phyloP scores from a whole-genome alignment of 441 rosid species.

The Gossypium schwendimanii region DNA sequence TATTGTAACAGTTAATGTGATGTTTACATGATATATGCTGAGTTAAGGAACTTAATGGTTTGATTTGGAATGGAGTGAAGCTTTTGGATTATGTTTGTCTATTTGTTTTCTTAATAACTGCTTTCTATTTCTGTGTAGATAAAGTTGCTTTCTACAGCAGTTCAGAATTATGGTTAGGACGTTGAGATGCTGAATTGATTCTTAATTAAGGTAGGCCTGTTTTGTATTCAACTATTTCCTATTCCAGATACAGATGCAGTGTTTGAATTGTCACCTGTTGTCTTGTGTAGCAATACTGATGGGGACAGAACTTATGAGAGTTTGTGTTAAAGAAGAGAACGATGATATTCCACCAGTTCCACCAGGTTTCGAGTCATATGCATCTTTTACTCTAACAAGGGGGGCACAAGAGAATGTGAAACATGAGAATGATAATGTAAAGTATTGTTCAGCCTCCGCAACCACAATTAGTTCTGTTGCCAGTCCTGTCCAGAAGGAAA shows the following conservation, averaged over 20 bases:
- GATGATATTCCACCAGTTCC: slow-evolving; percentile 86
- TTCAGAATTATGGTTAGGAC: not conserved
- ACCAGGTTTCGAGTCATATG: slow-evolving; percentile 89
- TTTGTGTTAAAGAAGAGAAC: slow-evolving; percentile 72
- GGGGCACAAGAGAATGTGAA: slow-evolving; percentile 35
- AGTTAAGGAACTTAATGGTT: not conserved
- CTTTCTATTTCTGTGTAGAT: slow-evolving; percentile 6
- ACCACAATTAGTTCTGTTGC: slow-evolving; percentile 35
- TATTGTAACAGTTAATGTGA: not conserved
- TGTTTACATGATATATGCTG: not conserved
- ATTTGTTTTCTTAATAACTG: not conserved
- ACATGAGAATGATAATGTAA: slow-evolving; percentile 26
- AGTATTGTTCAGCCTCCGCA: slow-evolving; percentile 32
- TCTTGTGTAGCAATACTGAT: slow-evolving; percentile 38
- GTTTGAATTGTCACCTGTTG: not conserved
- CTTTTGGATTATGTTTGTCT: not conserved
- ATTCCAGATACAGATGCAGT: not conserved
- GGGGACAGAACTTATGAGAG: slow-evolving; percentile 90
- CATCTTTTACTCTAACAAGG: slow-evolving; percentile 58
- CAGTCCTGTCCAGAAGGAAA: slow-evolving; percentile 39
- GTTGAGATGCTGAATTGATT: slow-evolving; percentile 9
- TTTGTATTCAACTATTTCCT: not conserved
- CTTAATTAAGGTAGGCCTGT: slow-evolving; percentile 6
- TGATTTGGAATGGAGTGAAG: not conserved
- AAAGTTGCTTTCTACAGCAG: not conserved